Percentiles rank a stretch among this genome's conserved stretches.
Conservation (phyloP, 129 eudicot genomes). For the Ambrosia artemisiifolia region DNA sequence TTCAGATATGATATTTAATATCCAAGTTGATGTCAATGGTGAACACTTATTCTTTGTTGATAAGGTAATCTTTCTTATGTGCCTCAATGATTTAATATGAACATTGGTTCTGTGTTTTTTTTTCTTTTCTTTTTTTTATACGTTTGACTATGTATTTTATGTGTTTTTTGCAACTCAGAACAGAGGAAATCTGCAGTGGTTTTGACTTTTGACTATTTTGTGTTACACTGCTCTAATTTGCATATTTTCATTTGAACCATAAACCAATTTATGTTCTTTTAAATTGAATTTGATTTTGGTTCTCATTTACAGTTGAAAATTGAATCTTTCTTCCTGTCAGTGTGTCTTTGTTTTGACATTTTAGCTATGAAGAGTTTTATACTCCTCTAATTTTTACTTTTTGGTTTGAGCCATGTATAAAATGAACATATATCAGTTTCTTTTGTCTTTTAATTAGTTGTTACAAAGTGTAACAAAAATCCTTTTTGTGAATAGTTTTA, state of each 20-base stretch:
- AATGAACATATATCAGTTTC: neutral
- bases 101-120: neutral
- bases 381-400: neutral
- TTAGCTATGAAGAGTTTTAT: neutral
- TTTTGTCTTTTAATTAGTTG: neutral
- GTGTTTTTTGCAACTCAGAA: neutral
- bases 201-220: neutral
- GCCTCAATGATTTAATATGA: neutral
- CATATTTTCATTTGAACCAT: neutral
- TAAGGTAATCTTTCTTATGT: slow-evolving; percentile 38
- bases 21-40: slow-evolving; percentile 70
- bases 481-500: neutral
- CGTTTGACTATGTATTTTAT: neutral
- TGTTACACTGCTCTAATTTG: too few relatives aligned
- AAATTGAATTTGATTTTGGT: neutral
- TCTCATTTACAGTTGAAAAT: neutral
- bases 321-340: neutral
- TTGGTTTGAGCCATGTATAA: neutral
- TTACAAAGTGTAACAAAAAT: neutral
- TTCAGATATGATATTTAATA: slow-evolving; percentile 31
- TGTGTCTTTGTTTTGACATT: neutral
- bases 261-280: neutral
- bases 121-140: neutral
- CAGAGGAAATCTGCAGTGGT: slow-evolving; percentile 9
- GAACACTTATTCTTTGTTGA: slow-evolving; percentile 44